Evolutionary conservation across 1,139 yeast species (phyloP).

Genomic region (Blastobotrys elegans): DNA sequence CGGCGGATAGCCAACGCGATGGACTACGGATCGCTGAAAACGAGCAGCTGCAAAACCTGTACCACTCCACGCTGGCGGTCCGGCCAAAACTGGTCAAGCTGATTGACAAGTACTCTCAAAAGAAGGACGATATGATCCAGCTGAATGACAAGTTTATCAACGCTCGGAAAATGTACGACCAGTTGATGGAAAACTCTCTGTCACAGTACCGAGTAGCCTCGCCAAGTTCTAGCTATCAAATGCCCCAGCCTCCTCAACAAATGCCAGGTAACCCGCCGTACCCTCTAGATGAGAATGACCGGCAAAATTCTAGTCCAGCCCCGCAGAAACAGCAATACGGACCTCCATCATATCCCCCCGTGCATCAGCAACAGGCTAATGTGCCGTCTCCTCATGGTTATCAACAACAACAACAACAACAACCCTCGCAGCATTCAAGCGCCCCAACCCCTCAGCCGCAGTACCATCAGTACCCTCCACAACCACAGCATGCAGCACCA

Average conservation of each 20-base stretch:
- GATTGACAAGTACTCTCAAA: conserved; percentile 68
- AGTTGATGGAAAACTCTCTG: conserved; percentile 49
- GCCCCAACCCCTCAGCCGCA: conserved; percentile 11
- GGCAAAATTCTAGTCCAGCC: conserved; percentile 2
- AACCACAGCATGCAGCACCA: conserved; percentile 9
- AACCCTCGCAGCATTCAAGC: conserved; percentile 1
- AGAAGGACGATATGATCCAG: conserved; percentile 70
- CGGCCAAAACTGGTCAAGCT: conserved; percentile 68
- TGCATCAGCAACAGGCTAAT: too few species aligned
- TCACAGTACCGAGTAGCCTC: conserved; percentile 25
- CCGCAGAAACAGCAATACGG: conserved; percentile 6
- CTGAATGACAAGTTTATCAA: conserved; percentile 62
- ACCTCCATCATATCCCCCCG: conserved; percentile 3
- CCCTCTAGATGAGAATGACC: conserved; percentile 10
- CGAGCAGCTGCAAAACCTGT: conserved; percentile 49
- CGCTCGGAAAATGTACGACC: conserved; percentile 67
- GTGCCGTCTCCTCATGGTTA: too few species aligned
- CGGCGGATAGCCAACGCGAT: conserved; percentile 33
- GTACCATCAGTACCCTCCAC: conserved; percentile 9
- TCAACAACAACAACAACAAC: conserved; percentile 4
- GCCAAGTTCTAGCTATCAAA: background rate
- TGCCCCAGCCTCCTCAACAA: conserved; percentile 7
- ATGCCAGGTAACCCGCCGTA: conserved; percentile 16
- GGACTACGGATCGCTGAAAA: conserved; percentile 36
- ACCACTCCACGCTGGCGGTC: conserved; percentile 64